Conservation (phyloP, 208 protist species). For the Acanthamoeba sp. region DNA sequence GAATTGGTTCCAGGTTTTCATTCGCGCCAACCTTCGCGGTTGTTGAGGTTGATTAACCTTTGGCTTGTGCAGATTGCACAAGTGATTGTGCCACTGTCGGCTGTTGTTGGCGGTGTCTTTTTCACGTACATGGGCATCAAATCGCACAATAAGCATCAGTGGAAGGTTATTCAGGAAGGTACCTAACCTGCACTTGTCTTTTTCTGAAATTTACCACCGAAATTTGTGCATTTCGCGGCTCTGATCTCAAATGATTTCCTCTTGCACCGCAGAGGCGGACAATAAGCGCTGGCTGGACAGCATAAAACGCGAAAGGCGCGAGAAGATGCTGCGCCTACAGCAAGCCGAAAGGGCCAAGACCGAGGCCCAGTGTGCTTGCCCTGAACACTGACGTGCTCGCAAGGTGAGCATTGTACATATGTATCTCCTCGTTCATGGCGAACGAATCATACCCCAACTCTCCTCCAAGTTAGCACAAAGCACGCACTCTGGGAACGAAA, state of each 20-base stretch:
- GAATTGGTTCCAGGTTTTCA: constrained; percentile 38
- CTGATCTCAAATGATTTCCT: not conserved
- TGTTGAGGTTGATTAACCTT: not conserved
- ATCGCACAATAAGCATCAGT: constrained; percentile 51
- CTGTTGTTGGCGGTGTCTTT: constrained; percentile 14
- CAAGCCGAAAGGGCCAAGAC: not conserved
- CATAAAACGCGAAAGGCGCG: constrained; percentile 31
- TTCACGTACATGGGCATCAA: constrained; percentile 64
- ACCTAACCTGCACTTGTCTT: not conserved
- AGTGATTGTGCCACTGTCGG: constrained; percentile 20
- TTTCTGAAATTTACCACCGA: not conserved
- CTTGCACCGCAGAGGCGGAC: not conserved
- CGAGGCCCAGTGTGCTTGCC: not conserved
- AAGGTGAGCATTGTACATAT: too few relatives aligned
- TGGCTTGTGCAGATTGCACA: not conserved
- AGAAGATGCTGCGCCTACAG: constrained; percentile 57
- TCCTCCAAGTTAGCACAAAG: too few relatives aligned
- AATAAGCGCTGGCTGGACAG: constrained; percentile 37
- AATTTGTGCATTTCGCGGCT: not conserved
- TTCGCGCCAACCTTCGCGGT: not conserved
- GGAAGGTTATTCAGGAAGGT: constrained; percentile 33
- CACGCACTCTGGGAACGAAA: too few relatives aligned
- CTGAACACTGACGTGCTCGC: too few relatives aligned
- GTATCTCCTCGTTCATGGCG: too few relatives aligned
- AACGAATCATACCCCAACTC: too few relatives aligned